Base-by-base conservation (phyloP, 345 rosid species). In the Excoecaria agallocha region DNA sequence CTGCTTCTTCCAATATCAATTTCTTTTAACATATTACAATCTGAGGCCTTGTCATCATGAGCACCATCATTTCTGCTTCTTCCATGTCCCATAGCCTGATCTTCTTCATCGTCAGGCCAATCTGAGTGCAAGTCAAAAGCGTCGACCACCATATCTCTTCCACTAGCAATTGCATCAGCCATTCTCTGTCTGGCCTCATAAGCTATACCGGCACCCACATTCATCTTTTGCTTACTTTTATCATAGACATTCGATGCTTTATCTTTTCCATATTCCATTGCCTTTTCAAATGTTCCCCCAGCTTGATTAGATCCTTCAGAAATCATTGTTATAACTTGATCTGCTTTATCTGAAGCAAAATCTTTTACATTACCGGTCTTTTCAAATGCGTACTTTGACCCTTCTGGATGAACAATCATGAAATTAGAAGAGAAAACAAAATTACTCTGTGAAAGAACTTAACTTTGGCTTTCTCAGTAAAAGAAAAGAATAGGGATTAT, bases 301-400 rank as follows among this genome's bases (percentile, higher is more conserved):
- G 63, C 77, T 57, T 75, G 68, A 67, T n/a, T 43, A n/a, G 78
- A 74, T 46, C 20, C 30, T 4, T 79, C 78, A 2, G 72, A 48
- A 9, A 69, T 70, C 35, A 43, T 35, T 3, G 35, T 39, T 10
- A 56, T 60, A 16, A 48, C 74, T 56, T 22, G 12, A 13, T 45
- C 75, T 0, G 49, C 74, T 46, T 68, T 75, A 38, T 71, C 71
- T 0, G 66, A 60, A 24, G 84, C 77, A 45, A 35, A 22, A 39
- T 84, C 78, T 58, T 74, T 81, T 0, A 58, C 64, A 56, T 78
- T 63, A 1, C 80, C 71, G 0, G 81, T 82, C 55, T 82, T 83
- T 12, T 84, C 66, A 9, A 80, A 78, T 50, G 79, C 84, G 69
- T 70, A 82, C 13, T 58, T 43, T 4, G 86, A 73, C 15, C 77